phyloP scores from a whole-genome alignment of 352 stramenopile species.

The Phytophthora colocasiae region DNA sequence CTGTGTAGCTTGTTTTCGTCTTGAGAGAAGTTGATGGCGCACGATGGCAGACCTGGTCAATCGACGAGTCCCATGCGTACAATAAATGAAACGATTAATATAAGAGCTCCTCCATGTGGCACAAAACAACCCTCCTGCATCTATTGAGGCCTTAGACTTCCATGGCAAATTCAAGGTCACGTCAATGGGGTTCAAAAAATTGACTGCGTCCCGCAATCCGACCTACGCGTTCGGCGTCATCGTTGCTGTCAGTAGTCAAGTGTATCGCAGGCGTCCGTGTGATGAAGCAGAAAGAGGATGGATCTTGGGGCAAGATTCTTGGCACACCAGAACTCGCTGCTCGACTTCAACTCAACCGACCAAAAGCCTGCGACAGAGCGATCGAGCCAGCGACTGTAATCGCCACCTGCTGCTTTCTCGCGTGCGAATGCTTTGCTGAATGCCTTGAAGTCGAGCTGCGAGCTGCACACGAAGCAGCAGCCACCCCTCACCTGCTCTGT shows the following conservation, averaged over 20 bases:
- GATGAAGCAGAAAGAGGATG: conserved; percentile 2
- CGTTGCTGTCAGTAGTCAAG: neutral
- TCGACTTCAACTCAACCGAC: conserved; percentile 13
- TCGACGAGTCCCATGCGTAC: conserved; percentile 36
- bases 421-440: conserved; percentile 23
- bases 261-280: conserved; percentile 1
- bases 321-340: conserved; percentile 1
- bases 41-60: conserved; percentile 24
- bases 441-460: conserved; percentile 5
- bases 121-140: too few relatives aligned
- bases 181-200: neutral
- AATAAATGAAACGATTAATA: conserved; percentile 44
- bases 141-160: neutral
- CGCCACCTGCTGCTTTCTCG: conserved; percentile 19
- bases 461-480: conserved; percentile 14
- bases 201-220: conserved; percentile 1
- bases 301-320: neutral
- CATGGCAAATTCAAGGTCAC: neutral
- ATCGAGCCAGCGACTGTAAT: conserved; percentile 17
- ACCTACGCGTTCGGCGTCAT: neutral
- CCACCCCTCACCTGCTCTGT: neutral
- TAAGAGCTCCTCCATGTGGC: conserved; percentile 30
- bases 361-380: conserved; percentile 17
- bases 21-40: conserved; percentile 32
- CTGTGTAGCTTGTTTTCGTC: conserved; percentile 28